A percentile compares a stretch with the other conserved stretches of the same genome.
These are phyloP conservation scores for Teratosphaeria destructans DNA, from an alignment of 2,329 filamentous ascomycete species.

Conservation along the genomic window DNA sequence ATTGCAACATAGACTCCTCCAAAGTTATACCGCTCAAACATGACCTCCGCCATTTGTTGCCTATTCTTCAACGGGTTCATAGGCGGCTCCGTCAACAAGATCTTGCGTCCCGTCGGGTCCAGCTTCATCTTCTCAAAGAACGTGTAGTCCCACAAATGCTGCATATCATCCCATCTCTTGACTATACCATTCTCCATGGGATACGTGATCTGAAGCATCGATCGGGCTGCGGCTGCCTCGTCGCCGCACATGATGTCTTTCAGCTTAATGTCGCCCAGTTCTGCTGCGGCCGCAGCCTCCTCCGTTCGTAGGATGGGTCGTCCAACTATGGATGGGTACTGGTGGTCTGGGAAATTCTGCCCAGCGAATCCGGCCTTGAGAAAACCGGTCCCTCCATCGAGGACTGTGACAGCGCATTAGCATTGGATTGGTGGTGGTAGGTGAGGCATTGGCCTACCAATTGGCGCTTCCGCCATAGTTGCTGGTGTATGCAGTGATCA, in stretches of 20 bases:
- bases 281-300: constrained; percentile 52
- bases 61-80: constrained; percentile 97
- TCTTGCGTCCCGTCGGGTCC: constrained; percentile 85
- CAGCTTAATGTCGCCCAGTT: constrained; percentile 51
- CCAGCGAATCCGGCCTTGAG: constrained; percentile 98
- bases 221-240: constrained; percentile 88
- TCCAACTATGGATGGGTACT: constrained; percentile 96
- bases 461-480: constrained; percentile 6
- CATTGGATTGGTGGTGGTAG: neutral
- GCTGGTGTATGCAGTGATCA: neutral
- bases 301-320: constrained; percentile 94
- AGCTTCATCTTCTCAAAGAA: constrained; percentile 96
- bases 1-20: constrained; percentile 97
- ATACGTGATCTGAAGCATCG: constrained; percentile 97
- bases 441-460: constrained; percentile 1
- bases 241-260: constrained; percentile 99
- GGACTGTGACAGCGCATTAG: constrained; percentile 51
- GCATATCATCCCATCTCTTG: constrained; percentile 99
- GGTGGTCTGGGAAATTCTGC: constrained; percentile 98
- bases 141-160: constrained; percentile 98
- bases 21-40: constrained; percentile 96
- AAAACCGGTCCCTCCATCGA: constrained; percentile 99
- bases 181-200: constrained; percentile 99
- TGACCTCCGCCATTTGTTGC: constrained; percentile 97
- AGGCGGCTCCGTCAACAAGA: constrained; percentile 90